Base-by-base conservation (phyloP, 148 eudicot genomes). In the Hydrangea macrophylla region DNA sequence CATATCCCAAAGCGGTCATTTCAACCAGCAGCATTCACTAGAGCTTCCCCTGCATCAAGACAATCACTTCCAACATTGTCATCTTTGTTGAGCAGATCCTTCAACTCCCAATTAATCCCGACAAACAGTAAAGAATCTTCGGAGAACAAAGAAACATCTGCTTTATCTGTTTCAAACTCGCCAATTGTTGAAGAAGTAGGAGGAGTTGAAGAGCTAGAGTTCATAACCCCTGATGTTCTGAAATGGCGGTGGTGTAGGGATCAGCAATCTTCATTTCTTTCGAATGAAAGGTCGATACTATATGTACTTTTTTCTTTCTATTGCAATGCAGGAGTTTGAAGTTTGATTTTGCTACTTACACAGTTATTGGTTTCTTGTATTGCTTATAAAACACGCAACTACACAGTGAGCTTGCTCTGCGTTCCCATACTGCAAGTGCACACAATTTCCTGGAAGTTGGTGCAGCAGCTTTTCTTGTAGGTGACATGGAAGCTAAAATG, bases 211-310 rank as follows among this genome's bases (percentile, higher is more conserved):
- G 88, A 81, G 67, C 68, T 69, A 65, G 97, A 86, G 31, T 94
- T 77, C 78, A 88, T 88, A 59, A 89, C 90, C 58, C 74, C 76
- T 37, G 98, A 94, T 86, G 83, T 94, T 80, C 80, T 90, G 42
- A 88, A 88, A 76, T 90, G 96, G 97, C 89, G 98, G 30, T 94
- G 97, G 98, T 75, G 75, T 62, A 79, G 89, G 68, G 90, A 88
- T 60, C 85, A 82, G 60, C 88, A 83, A 42, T 84, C 87, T 62
- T 78, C 86, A 61, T 70, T 62, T 55, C 73, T 73, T 79, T 80
- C 85, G 71, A 65, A 78, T 68, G 84, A 88, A 76, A 85, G 98
- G 98, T n/a, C n/a, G n/a, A 66, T 58, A 40, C 58, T 39, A 62
- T 73, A n/a, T 40, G 28, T 60, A 55, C 51, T 54, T 23, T 58